Evolutionary conservation across 1,284 basidiomycete genomes (phyloP).

Genomic region (Lentinula novae-zelandiae): DNA sequence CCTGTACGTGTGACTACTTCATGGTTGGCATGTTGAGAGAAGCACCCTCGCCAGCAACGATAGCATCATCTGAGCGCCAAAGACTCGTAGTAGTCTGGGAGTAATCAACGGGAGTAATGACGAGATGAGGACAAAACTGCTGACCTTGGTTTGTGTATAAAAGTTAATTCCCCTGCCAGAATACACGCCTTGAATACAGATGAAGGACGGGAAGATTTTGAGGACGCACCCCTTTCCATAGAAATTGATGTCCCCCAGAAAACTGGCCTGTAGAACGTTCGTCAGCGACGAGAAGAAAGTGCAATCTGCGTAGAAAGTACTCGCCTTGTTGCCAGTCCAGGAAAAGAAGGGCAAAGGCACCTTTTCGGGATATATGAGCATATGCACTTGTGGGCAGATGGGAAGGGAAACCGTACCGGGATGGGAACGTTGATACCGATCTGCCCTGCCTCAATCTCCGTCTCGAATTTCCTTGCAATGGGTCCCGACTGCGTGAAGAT

Average conservation of each 20-base stretch:
- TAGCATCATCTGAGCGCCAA: slow-evolving; percentile 10
- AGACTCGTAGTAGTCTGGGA: slow-evolving; percentile 6
- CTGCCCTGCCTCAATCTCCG: slow-evolving; percentile 7
- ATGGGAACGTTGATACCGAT: slow-evolving; percentile 9
- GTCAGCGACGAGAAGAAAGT: neutral
- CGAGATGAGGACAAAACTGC: neutral
- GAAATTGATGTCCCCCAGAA: slow-evolving; percentile 10
- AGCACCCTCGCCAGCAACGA: slow-evolving; percentile 8
- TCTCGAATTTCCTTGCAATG: slow-evolving; percentile 7
- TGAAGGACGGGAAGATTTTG: neutral
- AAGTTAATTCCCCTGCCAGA: slow-evolving; percentile 2
- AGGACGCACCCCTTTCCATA: slow-evolving; percentile 4
- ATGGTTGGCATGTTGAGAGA: slow-evolving; percentile 10
- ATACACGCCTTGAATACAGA: neutral
- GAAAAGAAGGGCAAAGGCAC: slow-evolving; percentile 8
- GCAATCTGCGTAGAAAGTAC: neutral
- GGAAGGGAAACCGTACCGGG: neutral
- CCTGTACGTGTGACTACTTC: neutral
- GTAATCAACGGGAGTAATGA: neutral
- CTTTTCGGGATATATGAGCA: neutral
- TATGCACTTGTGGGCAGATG: neutral
- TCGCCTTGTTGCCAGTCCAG: slow-evolving; percentile 7
- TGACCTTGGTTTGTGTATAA: slow-evolving; percentile 8
- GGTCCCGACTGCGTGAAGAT: slow-evolving; percentile 9
- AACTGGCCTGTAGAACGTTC: neutral